A percentile compares a stretch with the other conserved stretches of the same genome.
Conservation (phyloP, 2,329 filamentous ascomycete genomes). For the Sporothrix protearum region DNA sequence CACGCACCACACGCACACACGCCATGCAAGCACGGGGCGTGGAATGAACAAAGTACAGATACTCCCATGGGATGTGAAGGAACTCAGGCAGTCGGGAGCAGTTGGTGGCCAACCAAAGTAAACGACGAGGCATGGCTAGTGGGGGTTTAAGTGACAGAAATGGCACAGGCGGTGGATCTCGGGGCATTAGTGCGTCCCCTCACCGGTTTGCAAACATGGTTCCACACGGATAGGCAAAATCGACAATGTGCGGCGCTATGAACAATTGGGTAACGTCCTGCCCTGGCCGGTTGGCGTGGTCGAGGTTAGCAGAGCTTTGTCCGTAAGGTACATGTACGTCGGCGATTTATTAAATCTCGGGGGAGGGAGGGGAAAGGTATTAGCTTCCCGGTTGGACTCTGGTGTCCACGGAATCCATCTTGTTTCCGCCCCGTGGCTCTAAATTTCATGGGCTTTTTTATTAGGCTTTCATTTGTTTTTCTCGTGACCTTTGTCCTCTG, state of each 20-base stretch:
- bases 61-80: neutral
- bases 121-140: neutral
- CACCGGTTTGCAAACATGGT: constrained; percentile 19
- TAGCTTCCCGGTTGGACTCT: neutral
- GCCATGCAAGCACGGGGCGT: neutral
- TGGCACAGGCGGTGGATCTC: neutral
- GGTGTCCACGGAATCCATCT: neutral
- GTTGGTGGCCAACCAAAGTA: neutral
- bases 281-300: constrained; percentile 3
- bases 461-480: neutral
- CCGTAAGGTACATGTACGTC: neutral
- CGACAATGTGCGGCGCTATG: neutral
- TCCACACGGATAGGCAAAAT: constrained; percentile 14
- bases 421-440: neutral
- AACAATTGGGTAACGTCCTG: neutral
- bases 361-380: neutral
- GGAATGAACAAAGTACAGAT: neutral
- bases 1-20: neutral
- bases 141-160: neutral
- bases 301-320: neutral
- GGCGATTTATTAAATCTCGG: neutral
- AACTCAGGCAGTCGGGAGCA: neutral
- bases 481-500: neutral
- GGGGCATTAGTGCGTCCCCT: constrained; percentile 10
- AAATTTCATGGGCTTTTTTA: neutral